Percentiles rank a stretch among this genome's conserved stretches.
Evolutionary conservation across 192 early-diverging fungal genomes (phyloP).

Genomic region (Lunasporangiospora selenospora): DNA sequence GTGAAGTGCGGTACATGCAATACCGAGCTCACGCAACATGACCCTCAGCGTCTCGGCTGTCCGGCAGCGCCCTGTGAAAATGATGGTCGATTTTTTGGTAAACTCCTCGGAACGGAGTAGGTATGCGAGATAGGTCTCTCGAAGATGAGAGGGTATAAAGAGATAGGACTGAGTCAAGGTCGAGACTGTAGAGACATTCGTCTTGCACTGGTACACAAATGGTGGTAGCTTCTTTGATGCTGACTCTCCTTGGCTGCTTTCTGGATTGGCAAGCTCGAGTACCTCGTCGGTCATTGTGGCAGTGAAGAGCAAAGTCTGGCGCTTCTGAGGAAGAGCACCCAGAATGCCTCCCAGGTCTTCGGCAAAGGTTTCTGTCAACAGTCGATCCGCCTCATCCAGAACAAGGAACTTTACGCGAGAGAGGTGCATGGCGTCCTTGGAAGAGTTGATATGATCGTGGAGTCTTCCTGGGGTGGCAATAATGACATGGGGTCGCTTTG

Average conservation of each 20-base stretch:
- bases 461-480: slow-evolving; percentile 96
- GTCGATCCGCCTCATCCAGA: slow-evolving; percentile 95
- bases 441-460: slow-evolving; percentile 90
- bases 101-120: slow-evolving; percentile 73
- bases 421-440: slow-evolving; percentile 74
- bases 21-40: slow-evolving; percentile 90
- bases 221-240: slow-evolving; percentile 36
- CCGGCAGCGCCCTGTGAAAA: slow-evolving; percentile 89
- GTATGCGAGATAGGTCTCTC: slow-evolving; percentile 87
- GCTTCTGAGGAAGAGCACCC: slow-evolving; percentile 73
- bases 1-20: slow-evolving; percentile 90
- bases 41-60: slow-evolving; percentile 86
- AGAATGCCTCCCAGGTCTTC: slow-evolving; percentile 84
- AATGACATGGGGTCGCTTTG: slow-evolving; percentile 86
- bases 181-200: slow-evolving; percentile 73
- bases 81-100: slow-evolving; percentile 86
- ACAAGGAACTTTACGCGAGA: slow-evolving; percentile 84
- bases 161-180: slow-evolving; percentile 89
- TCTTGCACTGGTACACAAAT: slow-evolving; percentile 63
- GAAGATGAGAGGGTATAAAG: slow-evolving; percentile 91
- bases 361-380: slow-evolving; percentile 87
- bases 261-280: slow-evolving; percentile 65
- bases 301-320: slow-evolving; percentile 95
- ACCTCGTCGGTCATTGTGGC: slow-evolving; percentile 97
- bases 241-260: slow-evolving; percentile 37